Conservation (phyloP, 2,329 filamentous ascomycete genomes). For the Paecilomyces niveus region DNA sequence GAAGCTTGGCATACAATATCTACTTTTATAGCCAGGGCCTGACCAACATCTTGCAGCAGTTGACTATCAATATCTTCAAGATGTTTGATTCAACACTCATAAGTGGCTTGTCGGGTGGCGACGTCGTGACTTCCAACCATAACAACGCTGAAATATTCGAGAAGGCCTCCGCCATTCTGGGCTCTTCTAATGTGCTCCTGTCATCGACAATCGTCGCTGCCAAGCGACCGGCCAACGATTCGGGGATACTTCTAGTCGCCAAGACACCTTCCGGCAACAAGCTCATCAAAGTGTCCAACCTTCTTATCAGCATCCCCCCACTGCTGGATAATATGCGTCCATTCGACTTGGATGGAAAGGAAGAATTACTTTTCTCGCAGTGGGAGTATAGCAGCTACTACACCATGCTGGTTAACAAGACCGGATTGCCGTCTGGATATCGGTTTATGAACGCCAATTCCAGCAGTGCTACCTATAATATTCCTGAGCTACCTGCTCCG, state of each 20-base stretch:
- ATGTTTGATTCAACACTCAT: constrained; percentile 22
- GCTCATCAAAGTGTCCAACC: constrained; percentile 25
- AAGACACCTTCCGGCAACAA: constrained; percentile 15
- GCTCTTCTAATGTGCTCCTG: constrained; percentile 28
- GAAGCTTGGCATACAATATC: constrained; percentile 12
- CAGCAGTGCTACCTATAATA: constrained; percentile 15
- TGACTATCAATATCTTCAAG: constrained; percentile 17
- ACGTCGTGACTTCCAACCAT: constrained; percentile 24
- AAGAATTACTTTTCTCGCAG: constrained; percentile 30
- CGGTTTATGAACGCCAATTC: constrained; percentile 5
- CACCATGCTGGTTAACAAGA: constrained; percentile 30
- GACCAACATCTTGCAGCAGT: constrained; percentile 13
- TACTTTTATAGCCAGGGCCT: constrained; percentile 11
- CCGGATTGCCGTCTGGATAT: constrained; percentile 21
- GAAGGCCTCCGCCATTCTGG: constrained; percentile 26
- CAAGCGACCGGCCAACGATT: constrained; percentile 15
- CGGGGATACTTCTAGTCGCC: constrained; percentile 22
- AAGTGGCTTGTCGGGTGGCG: constrained; percentile 21
- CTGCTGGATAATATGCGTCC: constrained; percentile 21
- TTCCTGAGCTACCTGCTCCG: constrained; percentile 23
- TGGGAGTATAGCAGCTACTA: constrained; percentile 35
- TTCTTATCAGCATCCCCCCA: constrained; percentile 33
- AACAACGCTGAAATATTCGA: constrained; percentile 37
- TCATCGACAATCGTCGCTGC: constrained; percentile 26
- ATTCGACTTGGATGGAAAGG: constrained; percentile 30